These are phyloP conservation scores for Eucalyptus leucophloia DNA, from an alignment of 345 rosid species.

Conservation along the genomic window DNA sequence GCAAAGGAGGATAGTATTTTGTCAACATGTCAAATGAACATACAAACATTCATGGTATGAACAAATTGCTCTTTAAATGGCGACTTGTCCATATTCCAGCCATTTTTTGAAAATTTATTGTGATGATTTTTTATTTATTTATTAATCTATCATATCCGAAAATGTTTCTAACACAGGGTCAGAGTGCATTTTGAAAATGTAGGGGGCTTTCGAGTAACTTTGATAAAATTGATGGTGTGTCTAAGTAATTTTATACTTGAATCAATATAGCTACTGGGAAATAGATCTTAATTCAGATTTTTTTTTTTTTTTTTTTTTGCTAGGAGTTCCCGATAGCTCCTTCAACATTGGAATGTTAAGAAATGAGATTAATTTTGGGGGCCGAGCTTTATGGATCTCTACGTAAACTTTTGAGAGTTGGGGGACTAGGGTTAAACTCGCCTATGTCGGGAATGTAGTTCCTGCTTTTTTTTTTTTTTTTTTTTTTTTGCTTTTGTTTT, in stretches of 20 bases:
- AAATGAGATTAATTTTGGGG: not conserved
- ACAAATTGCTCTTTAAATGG: not conserved
- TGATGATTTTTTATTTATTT: too few species aligned
- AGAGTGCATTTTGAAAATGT: not conserved
- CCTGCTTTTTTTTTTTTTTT: too few species aligned
- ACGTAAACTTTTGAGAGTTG: not conserved
- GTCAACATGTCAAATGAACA: too few species aligned
- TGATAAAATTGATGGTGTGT: not conserved
- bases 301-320: not conserved
- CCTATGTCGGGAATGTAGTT: not conserved
- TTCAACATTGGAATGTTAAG: not conserved
- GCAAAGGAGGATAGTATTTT: not conserved
- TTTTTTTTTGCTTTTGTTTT: too few species aligned
- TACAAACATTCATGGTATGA: not conserved
- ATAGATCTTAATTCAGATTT: not conserved
- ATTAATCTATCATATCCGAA: not conserved
- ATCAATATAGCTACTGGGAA: not conserved
- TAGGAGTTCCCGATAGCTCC: not conserved
- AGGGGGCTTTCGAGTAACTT: not conserved
- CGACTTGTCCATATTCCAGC: not conserved
- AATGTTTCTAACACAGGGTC: not conserved
- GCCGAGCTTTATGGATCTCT: not conserved
- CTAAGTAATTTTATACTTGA: not conserved
- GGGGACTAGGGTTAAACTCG: not conserved
- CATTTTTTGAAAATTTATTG: not conserved